Evolutionary conservation across 2,329 filamentous ascomycete species (phyloP), one percentile per base, ranked within the genome.

Genomic region (Nothophaeocryptopus gaeumannii): DNA sequence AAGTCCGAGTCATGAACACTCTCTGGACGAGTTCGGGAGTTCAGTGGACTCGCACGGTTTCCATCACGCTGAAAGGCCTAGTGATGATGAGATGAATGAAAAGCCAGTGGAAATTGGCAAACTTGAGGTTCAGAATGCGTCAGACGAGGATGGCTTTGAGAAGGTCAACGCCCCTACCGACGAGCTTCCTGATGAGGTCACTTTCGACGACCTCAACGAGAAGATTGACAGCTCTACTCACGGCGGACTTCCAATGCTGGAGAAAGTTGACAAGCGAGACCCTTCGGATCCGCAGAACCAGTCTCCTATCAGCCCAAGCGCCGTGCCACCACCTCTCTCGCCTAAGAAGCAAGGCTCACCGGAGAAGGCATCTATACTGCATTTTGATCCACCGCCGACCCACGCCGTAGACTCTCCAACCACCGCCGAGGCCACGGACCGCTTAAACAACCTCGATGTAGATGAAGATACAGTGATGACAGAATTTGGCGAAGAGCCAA

Each of bases 71-170:
- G 67, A 72, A 20, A 68, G 72, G 14, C 74, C 74, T 1, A 74
- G 69, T 8, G 62, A 63, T 20, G 67, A 69, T 26, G 64, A 69
- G 16, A 62, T 68, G 43, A 68, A 70, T 46, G 73, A 74, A 51
- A 80, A 81, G 3, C 75, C 79, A 1, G 88, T 90, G 56, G 82
- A 83, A 49, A 78, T 82, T 43, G 86, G 87, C 45, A 79, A 78
- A 39, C 75, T 91, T 1, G 88, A 92, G 59, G 82, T 92, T 11
- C 87, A 86, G 45, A 95, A 93, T 62, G 83, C 82, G 12, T 85
- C 86, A 10, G 89, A 96, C 58, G 88, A 93, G 56, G 93, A 97
- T 65, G 89, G 88, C 1, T 97, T 96, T 63, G 93, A 99, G 67
- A 90, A 96, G 69, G 91, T 97, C 8, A 76, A 76, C 39, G 75